Percentiles rank a stretch among this genome's conserved stretches.
Evolutionary conservation across 495 filamentous ascomycete genomes (phyloP).

Genomic region (Xylaria sp.): DNA sequence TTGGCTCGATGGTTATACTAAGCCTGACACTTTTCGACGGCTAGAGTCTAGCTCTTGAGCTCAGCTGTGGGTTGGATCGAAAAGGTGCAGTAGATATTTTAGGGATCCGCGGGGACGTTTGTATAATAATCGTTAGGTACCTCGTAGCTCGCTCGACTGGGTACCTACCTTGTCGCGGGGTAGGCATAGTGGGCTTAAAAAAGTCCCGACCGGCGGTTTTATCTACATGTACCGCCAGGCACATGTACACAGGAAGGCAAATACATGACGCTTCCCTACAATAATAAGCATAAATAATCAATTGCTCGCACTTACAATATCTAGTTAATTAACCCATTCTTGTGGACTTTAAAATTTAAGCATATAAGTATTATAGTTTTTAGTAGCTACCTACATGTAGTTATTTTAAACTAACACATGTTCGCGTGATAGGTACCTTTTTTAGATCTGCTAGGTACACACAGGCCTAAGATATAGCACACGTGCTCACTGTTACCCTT

Average conservation of each 20-base stretch:
- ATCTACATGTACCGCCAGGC: no score
- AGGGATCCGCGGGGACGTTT: slow-evolving; percentile 13
- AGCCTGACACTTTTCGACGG: background rate
- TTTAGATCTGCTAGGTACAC: background rate
- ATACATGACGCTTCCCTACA: no score
- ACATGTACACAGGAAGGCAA: no score
- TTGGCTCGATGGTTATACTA: background rate
- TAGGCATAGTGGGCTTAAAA: background rate
- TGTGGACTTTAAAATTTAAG: no score
- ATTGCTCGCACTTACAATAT: no score
- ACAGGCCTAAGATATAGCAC: background rate
- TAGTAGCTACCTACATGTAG: no score
- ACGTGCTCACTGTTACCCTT: background rate
- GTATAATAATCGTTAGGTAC: background rate
- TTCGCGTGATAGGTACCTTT: no score
- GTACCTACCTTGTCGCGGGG: background rate
- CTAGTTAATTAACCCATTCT: no score
- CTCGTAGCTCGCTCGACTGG: background rate
- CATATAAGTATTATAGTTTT: no score
- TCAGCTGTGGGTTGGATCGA: background rate
- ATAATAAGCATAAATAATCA: background rate
- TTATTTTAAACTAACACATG: no score
- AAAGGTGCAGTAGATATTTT: slow-evolving; percentile 12
- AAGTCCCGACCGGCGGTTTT: background rate
- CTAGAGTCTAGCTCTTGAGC: background rate